Conservation (phyloP, 2,329 filamentous ascomycete genomes). For the Nigrospora sphaerica region DNA sequence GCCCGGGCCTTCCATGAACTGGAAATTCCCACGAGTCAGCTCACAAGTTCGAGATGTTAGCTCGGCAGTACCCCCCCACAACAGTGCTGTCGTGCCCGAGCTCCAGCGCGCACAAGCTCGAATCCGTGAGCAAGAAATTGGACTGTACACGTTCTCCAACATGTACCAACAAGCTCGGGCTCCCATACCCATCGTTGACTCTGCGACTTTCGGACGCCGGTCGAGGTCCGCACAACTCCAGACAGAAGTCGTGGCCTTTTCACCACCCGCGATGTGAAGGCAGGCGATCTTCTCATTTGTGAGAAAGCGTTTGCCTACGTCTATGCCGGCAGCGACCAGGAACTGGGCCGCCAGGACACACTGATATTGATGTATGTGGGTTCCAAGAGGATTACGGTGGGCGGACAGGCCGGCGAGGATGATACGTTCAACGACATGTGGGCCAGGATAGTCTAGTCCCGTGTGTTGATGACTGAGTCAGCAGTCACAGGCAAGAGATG, state of each 20-base stretch:
- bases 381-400: no score
- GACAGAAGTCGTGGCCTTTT: conserved; percentile 43
- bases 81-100: conserved; percentile 18
- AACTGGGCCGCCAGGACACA: no score
- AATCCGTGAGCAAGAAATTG: conserved; percentile 29
- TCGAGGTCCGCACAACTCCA: conserved; percentile 30
- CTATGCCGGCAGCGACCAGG: conserved; percentile 16
- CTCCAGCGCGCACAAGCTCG: conserved; percentile 21
- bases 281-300: conserved; percentile 45
- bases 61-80: conserved; percentile 26
- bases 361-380: no score
- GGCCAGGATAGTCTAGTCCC: no score
- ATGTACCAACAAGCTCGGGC: conserved; percentile 28
- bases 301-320: conserved; percentile 47
- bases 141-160: conserved; percentile 28
- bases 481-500: no score
- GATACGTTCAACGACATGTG: no score
- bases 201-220: conserved; percentile 35
- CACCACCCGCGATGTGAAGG: conserved; percentile 34
- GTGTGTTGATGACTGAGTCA: no score
- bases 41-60: conserved; percentile 25
- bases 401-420: no score
- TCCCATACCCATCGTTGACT: conserved; percentile 36
- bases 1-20: conserved; percentile 37
- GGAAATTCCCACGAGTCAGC: conserved; percentile 26